These are phyloP conservation scores for Paramecium bursaria DNA, from an alignment of 73 alveolate genomes.

Conservation along the genomic window DNA sequence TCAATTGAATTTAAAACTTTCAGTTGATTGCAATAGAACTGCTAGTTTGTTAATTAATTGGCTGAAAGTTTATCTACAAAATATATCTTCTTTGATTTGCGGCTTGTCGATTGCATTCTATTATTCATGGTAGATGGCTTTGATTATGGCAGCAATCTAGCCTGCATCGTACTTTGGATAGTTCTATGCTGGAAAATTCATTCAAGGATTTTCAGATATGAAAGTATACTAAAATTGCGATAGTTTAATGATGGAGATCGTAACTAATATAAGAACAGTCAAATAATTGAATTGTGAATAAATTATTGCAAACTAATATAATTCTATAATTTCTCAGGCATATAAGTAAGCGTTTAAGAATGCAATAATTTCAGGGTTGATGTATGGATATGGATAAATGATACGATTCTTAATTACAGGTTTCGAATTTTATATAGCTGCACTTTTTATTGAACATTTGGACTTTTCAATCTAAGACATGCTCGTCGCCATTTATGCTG, in stretches of 20 bases:
- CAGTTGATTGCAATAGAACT: slow-evolving; percentile 26
- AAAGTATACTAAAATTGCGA: not conserved
- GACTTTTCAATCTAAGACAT: slow-evolving; percentile 13
- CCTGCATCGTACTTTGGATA: slow-evolving; percentile 29
- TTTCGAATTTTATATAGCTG: slow-evolving; percentile 25
- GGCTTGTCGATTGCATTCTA: not conserved
- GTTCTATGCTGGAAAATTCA: not conserved
- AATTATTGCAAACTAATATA: not conserved
- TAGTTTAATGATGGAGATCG: slow-evolving; percentile 68
- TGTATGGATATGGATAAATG: slow-evolving; percentile 32
- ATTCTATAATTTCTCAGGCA: not conserved
- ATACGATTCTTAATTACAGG: not conserved
- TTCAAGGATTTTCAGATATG: not conserved
- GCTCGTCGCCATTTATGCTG: slow-evolving; percentile 13
- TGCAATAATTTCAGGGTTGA: not conserved
- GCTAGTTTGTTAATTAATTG: not conserved
- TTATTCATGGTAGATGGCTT: not conserved
- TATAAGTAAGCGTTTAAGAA: not conserved
- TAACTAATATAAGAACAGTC: slow-evolving; percentile 84
- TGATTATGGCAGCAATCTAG: not conserved
- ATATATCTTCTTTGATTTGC: not conserved
- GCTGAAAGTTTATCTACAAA: slow-evolving; percentile 12
- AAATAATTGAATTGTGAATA: slow-evolving; percentile 35
- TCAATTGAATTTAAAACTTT: not conserved
- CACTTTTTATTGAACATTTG: not conserved